A percentile compares a stretch with the other conserved stretches of the same genome.
These are phyloP conservation scores for Didymella glomerata DNA, from an alignment of 2,329 filamentous ascomycete genomes.

Conservation along the genomic window DNA sequence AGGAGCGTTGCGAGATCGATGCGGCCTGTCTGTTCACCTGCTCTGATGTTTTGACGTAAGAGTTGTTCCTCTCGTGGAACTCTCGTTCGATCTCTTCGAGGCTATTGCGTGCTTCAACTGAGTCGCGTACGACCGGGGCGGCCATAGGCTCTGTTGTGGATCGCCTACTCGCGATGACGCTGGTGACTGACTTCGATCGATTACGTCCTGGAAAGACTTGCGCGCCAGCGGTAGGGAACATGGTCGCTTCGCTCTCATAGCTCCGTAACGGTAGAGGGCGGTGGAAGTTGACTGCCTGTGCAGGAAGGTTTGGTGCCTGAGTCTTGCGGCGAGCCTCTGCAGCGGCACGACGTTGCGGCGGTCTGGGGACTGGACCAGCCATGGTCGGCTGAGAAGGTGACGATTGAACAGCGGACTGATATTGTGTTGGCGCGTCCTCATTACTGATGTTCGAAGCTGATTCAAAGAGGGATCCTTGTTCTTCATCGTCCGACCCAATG, in stretches of 20 bases:
- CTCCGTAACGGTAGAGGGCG: slow-evolving; percentile 26
- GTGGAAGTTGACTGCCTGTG: slow-evolving; percentile 17
- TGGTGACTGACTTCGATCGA: slow-evolving; percentile 9
- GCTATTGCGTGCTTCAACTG: background rate
- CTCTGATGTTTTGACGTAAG: slow-evolving; percentile 5
- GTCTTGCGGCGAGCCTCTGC: slow-evolving; percentile 10
- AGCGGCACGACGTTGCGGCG: slow-evolving; percentile 9
- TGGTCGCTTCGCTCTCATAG: slow-evolving; percentile 23
- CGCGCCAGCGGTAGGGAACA: slow-evolving; percentile 13
- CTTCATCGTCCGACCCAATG: slow-evolving; percentile 8
- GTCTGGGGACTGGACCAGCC: background rate
- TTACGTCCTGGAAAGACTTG: background rate
- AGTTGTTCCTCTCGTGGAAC: background rate
- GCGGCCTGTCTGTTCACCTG: background rate
- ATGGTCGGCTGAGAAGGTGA: background rate
- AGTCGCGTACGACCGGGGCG: background rate
- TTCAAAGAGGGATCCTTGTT: slow-evolving; percentile 15
- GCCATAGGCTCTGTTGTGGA: slow-evolving; percentile 4
- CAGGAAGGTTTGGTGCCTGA: background rate
- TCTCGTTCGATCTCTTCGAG: background rate
- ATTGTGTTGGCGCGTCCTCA: background rate
- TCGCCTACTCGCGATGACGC: slow-evolving; percentile 5
- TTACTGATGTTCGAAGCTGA: slow-evolving; percentile 7
- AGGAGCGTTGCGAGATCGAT: background rate
- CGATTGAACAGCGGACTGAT: background rate